Percentiles rank a stretch among this genome's conserved stretches.
Evolutionary conservation across 225 moss, liverwort and hornwort species (phyloP).

Genomic region (Pseudoscleropodium purum): DNA sequence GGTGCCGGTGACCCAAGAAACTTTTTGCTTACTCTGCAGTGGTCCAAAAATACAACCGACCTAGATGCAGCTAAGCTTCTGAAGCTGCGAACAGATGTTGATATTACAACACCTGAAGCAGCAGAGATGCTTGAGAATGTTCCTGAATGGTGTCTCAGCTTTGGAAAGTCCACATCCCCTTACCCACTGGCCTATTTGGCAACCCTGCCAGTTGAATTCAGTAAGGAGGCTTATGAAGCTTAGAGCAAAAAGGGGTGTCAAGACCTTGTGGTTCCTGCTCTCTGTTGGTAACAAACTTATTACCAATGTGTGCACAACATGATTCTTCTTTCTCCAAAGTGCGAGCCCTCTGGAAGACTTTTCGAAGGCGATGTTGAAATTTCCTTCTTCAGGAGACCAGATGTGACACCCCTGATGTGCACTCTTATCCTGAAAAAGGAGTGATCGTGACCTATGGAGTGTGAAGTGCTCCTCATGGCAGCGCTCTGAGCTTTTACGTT

Average conservation of each 20-base stretch:
- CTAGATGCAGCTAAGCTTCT: conserved; percentile 25
- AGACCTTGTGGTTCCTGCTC: background rate
- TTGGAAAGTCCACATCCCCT: conserved; percentile 83
- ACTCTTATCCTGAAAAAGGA: background rate
- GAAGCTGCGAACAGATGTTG: conserved; percentile 78
- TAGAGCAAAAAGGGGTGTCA: background rate
- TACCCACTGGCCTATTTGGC: conserved; percentile 72
- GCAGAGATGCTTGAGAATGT: conserved; percentile 43
- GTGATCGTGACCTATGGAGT: background rate
- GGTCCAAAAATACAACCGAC: conserved; percentile 32
- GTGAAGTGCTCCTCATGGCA: background rate
- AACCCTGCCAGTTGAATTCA: conserved; percentile 19
- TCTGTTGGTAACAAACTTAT: background rate
- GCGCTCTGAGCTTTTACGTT: background rate
- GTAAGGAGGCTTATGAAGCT: background rate
- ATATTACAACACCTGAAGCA: conserved; percentile 39
- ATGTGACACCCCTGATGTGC: background rate
- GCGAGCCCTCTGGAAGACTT: background rate
- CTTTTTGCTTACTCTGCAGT: conserved; percentile 53
- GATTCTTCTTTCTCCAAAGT: background rate
- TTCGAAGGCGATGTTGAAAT: background rate
- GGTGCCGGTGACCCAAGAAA: conserved; percentile 32
- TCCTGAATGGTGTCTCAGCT: conserved; percentile 69
- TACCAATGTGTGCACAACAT: background rate
- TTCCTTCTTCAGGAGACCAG: background rate